A percentile compares a stretch with the other conserved stretches of the same genome.
phyloP scores from a whole-genome alignment of 148 eudicot genomes.

The Arctostaphylos glauca region DNA sequence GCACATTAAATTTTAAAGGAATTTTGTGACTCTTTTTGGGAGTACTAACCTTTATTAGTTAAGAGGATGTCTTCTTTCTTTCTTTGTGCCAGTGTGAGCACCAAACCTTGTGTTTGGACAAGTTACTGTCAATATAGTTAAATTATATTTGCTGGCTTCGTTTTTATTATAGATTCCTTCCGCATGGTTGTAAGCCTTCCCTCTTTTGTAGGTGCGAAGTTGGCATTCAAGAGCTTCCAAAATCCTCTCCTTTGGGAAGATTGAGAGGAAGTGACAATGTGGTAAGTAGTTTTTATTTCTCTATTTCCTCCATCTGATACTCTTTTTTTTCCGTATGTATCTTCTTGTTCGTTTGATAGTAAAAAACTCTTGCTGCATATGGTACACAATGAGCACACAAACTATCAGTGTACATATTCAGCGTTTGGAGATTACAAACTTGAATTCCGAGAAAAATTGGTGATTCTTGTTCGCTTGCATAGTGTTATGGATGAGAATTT shows the following conservation, averaged over 20 bases:
- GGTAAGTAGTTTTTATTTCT: conserved; percentile 37
- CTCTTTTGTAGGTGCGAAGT: conserved; percentile 68
- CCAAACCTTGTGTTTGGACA: background rate
- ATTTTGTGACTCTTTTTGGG: background rate
- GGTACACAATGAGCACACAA: background rate
- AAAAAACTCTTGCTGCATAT: background rate
- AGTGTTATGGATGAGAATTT: background rate
- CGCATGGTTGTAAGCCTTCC: background rate
- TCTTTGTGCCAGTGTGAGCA: background rate
- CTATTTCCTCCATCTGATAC: background rate
- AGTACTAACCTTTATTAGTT: background rate
- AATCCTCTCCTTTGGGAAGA: conserved; percentile 75
- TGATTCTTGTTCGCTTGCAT: background rate
- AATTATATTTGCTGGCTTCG: background rate
- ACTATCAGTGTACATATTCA: background rate
- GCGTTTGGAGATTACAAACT: background rate
- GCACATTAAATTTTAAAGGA: background rate
- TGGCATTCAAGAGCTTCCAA: conserved; percentile 81
- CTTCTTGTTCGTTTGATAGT: background rate
- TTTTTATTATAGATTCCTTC: background rate
- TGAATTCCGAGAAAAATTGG: background rate
- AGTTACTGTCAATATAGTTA: background rate
- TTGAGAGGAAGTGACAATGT: conserved; percentile 90
- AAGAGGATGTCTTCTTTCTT: background rate
- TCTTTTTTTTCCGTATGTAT: background rate